Base-by-base conservation (phyloP, 2,329 filamentous ascomycete genomes). In the Corynespora cassiicola region DNA sequence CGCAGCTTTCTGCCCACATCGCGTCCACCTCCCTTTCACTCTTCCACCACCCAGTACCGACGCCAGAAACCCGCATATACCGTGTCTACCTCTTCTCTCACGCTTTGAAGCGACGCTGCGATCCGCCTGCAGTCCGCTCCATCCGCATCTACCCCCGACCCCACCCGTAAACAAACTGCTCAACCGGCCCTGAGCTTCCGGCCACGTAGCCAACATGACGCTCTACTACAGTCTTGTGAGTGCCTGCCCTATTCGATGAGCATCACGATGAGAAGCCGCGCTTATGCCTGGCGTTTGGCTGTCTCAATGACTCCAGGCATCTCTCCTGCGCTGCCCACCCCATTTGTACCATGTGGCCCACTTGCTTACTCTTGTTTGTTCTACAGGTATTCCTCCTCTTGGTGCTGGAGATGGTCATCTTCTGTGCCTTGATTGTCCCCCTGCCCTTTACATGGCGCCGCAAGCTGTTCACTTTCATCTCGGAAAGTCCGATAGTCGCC, bases 391-490 rank as follows among this genome's bases (percentile, higher is more conserved):
- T 95, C 74, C 71, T 87, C 68, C 82, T 92, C 60, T 78, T 94
- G 60, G 82, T 94, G 72, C 78, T 84, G 61, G 88, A 94, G 83
- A 92, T 94, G 87, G 75, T 75, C 46, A 75, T 95, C 58, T 90
- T 91, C 74, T 81, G 88, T 78, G 75, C 87, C 54, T 79, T 92
- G 60, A 84, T 92, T 72, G 69, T 99, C 39, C 94, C 94, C 16
- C 81, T 97, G 59, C 94, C 94, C 29, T 96, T 95, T 76, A 84
- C 80, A 52, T 72, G 88, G 69, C 90, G 89, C 74, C 85, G 90
- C 65, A 89, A 83, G 75, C 83, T 96, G 66, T 96, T 96, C 68
- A 90, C 87, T 60, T 99, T 99, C 82, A 91, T 99, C 65, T 96
- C 91, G 36, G 89, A 92, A 66, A 95, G 86, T 66, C 87, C 82